Evolutionary conservation across 306 rosid genomes (phyloP).

Genomic region (Pyrus bretschneideri): DNA sequence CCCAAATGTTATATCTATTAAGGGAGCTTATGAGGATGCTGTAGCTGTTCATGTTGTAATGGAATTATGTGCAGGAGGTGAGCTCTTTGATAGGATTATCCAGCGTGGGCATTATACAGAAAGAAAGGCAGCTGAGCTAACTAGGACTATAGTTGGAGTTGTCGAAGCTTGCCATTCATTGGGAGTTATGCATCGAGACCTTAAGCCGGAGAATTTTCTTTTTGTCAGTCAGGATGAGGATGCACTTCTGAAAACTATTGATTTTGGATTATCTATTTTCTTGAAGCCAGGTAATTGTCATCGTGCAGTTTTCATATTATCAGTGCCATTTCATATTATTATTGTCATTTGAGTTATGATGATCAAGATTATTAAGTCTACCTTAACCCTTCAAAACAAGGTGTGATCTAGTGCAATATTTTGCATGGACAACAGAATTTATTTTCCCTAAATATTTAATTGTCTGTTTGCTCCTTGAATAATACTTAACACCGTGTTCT

Average conservation of each 20-base stretch:
- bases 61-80: conserved; percentile 98
- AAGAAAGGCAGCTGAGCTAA: conserved; percentile 90
- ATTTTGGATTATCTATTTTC: conserved; percentile 87
- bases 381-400: not conserved
- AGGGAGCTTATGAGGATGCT: conserved; percentile 92
- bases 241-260: conserved; percentile 90
- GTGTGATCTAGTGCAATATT: not conserved
- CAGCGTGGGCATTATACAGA: conserved; percentile 93
- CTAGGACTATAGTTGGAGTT: conserved; percentile 89
- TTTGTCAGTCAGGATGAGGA: conserved; percentile 81
- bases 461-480: not conserved
- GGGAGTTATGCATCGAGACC: conserved; percentile 96
- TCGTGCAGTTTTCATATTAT: not conserved
- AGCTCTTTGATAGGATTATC: conserved; percentile 91
- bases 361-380: not conserved
- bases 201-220: conserved; percentile 96
- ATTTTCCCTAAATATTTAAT: not conserved
- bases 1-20: conserved; percentile 87
- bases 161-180: conserved; percentile 92
- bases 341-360: not conserved
- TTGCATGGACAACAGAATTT: not conserved
- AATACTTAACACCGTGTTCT: not conserved
- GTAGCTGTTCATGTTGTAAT: conserved; percentile 93
- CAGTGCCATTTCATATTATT: not conserved
- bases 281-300: conserved; percentile 81